Evolutionary conservation across 2,329 filamentous ascomycete species (phyloP).

Genomic region (Chrysoporthe puriensis): DNA sequence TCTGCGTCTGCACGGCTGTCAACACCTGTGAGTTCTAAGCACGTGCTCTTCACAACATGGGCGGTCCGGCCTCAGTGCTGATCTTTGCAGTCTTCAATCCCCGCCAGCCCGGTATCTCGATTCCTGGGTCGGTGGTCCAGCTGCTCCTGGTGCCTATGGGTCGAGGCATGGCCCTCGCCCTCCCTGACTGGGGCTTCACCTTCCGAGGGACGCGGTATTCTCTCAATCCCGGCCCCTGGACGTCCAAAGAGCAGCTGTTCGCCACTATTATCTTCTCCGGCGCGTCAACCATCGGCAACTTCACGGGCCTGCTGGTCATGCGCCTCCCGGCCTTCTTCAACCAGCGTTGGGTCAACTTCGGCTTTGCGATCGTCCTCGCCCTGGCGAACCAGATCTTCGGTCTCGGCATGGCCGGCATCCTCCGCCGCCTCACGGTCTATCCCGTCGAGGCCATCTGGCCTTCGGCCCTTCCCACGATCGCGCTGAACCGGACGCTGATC

Average conservation of each 20-base stretch:
- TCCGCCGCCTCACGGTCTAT: conserved; percentile 42
- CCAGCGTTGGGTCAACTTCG: conserved; percentile 38
- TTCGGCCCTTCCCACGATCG: conserved; percentile 38
- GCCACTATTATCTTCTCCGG: conserved; percentile 32
- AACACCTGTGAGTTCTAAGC: conserved; percentile 9
- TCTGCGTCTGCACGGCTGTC: conserved; percentile 10
- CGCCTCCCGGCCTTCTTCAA: conserved; percentile 39
- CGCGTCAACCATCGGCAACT: conserved; percentile 35
- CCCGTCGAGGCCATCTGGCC: conserved; percentile 41
- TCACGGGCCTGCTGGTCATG: conserved; percentile 35
- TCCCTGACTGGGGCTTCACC: conserved; percentile 21
- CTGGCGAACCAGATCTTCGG: conserved; percentile 41
- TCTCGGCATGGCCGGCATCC: conserved; percentile 39
- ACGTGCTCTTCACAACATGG: not conserved
- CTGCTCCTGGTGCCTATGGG: conserved; percentile 25
- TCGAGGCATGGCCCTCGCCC: conserved; percentile 8
- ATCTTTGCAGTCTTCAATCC: conserved; percentile 15
- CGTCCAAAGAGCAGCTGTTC: conserved; percentile 26
- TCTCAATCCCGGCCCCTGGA: conserved; percentile 25
- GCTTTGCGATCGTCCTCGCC: conserved; percentile 38
- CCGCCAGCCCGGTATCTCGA: conserved; percentile 26
- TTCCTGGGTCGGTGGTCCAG: conserved; percentile 23
- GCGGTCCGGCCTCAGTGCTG: not conserved
- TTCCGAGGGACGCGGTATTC: conserved; percentile 16
- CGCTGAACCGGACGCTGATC: conserved; percentile 40